These are phyloP conservation scores for Ceratocystis smalleyi DNA, from an alignment of 2,329 filamentous ascomycete genomes.

Conservation along the genomic window DNA sequence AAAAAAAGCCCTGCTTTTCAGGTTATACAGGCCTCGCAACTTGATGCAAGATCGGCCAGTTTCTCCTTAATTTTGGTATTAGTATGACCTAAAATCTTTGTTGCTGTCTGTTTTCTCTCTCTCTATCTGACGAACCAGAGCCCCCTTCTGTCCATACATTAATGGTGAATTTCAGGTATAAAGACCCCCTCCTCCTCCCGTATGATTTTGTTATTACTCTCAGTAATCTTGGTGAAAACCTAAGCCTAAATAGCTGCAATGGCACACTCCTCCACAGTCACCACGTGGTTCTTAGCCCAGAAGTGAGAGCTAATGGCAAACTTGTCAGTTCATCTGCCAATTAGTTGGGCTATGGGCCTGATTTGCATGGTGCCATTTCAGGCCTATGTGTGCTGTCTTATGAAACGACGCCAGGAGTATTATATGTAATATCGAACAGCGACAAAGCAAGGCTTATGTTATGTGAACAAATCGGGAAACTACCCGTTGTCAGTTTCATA, in stretches of 20 bases:
- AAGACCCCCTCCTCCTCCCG: background rate
- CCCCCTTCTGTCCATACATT: background rate
- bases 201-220: background rate
- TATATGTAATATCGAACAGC: background rate
- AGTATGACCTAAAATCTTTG: background rate
- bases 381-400: conserved; percentile 7
- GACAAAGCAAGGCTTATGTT: background rate
- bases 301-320: background rate
- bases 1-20: background rate
- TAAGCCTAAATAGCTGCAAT: background rate
- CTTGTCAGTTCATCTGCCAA: conserved; percentile 1
- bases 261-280: background rate
- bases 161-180: background rate
- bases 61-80: background rate
- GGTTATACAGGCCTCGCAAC: background rate
- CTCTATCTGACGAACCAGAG: background rate
- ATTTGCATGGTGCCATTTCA: conserved; percentile 10
- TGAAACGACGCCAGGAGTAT: background rate
- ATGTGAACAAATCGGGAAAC: background rate
- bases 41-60: background rate
- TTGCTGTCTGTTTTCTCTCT: background rate
- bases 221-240: background rate
- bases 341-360: background rate
- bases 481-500: background rate
- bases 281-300: conserved; percentile 4